These are phyloP conservation scores for Pholiota microspora DNA, from an alignment of 768 basidiomycete species.

Conservation along the genomic window DNA sequence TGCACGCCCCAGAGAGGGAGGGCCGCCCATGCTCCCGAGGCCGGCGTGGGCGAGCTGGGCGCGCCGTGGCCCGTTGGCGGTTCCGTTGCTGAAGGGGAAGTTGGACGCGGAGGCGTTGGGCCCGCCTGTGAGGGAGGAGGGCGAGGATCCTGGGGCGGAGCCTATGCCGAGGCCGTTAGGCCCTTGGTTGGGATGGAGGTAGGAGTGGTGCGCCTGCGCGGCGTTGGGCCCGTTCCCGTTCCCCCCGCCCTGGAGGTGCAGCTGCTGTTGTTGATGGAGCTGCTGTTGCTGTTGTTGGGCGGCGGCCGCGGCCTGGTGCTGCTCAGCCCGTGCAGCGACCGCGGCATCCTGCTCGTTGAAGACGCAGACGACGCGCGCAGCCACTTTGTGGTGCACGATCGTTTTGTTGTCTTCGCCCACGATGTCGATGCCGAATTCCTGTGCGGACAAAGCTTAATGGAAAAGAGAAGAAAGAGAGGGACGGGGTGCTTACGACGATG, in stretches of 20 bases:
- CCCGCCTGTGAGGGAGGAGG: background rate
- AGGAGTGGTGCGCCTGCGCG: no score
- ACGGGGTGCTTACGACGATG: constrained; percentile 69
- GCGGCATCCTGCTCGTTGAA: constrained; percentile 84
- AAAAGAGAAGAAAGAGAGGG: constrained; percentile 10
- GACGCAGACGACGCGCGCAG: constrained; percentile 89
- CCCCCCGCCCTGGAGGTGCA: constrained; percentile 1
- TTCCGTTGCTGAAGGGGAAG: background rate
- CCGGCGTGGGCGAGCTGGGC: background rate
- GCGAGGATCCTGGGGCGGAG: background rate
- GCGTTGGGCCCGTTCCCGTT: background rate
- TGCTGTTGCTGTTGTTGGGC: constrained; percentile 35
- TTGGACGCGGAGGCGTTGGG: background rate
- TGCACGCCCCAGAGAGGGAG: constrained; percentile 32
- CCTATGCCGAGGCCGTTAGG: background rate
- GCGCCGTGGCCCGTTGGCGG: background rate
- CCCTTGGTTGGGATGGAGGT: background rate
- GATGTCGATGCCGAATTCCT: constrained; percentile 99
- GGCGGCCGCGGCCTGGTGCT: constrained; percentile 50
- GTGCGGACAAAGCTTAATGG: background rate
- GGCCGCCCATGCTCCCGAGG: constrained; percentile 12
- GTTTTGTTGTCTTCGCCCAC: constrained; percentile 98
- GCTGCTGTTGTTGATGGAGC: constrained; percentile 34
- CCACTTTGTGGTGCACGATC: constrained; percentile 98
- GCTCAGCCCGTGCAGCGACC: constrained; percentile 68